phyloP scores from a whole-genome alignment of 352 stramenopile genomes.

The Pythium volutum region DNA sequence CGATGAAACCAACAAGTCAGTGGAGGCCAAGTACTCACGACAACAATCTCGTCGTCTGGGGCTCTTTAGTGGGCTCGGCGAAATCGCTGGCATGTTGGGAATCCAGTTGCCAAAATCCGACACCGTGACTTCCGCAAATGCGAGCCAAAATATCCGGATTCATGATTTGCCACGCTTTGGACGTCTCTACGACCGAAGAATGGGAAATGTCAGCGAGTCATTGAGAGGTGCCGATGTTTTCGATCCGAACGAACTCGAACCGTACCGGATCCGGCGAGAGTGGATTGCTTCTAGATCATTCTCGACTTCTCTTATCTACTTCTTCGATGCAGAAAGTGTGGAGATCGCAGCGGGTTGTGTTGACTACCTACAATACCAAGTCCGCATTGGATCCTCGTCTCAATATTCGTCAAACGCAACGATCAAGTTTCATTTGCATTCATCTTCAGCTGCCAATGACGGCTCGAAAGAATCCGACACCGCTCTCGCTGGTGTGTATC shows the following conservation, averaged over 20 bases:
- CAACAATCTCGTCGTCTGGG: background rate
- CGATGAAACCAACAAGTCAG: background rate
- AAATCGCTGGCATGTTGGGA: background rate
- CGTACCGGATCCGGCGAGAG: conserved; percentile 27
- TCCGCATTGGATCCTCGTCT: conserved; percentile 38
- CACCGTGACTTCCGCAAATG: background rate
- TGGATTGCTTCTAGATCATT: conserved; percentile 27
- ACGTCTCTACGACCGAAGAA: conserved; percentile 52
- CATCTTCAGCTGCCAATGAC: background rate
- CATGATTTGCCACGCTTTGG: conserved; percentile 45
- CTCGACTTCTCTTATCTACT: conserved; percentile 52
- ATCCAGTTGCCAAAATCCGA: background rate
- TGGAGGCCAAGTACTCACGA: background rate
- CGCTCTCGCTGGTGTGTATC: conserved; percentile 18
- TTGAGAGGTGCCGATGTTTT: conserved; percentile 5
- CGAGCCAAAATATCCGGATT: conserved; percentile 30
- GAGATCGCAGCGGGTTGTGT: conserved; percentile 10
- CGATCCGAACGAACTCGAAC: conserved; percentile 24
- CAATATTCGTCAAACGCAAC: conserved; percentile 25
- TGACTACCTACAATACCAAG: conserved; percentile 52
- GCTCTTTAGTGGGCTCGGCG: background rate
- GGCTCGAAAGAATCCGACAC: background rate
- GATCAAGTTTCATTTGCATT: conserved; percentile 28
- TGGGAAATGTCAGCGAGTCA: conserved; percentile 18
- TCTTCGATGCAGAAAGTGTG: conserved; percentile 22